These are phyloP conservation scores for Plasmodium coatneyi DNA, from an alignment of 169 alveolate genomes.

Conservation along the genomic window DNA sequence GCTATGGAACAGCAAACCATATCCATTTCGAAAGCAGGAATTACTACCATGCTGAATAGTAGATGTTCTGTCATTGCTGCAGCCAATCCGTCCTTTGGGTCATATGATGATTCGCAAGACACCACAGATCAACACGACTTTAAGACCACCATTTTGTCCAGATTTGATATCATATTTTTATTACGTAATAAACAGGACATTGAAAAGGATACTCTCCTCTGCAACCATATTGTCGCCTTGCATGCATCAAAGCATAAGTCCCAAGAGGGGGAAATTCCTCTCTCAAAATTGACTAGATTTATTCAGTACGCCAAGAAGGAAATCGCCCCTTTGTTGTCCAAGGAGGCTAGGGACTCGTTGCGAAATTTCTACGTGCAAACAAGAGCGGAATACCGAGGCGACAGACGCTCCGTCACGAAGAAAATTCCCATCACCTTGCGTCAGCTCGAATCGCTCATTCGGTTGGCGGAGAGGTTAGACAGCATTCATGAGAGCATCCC, in stretches of 20 bases:
- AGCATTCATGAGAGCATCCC: neutral
- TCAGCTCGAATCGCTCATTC: constrained; percentile 98
- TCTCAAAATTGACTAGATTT: constrained; percentile 79
- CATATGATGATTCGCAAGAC: constrained; percentile 96
- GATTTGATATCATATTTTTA: constrained; percentile 98
- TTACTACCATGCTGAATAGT: constrained; percentile 97
- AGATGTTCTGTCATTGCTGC: constrained; percentile 99
- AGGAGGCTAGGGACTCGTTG: constrained; percentile 95
- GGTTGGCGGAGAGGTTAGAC: constrained; percentile 93
- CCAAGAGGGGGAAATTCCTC: constrained; percentile 75
- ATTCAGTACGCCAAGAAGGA: constrained; percentile 86
- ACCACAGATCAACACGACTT: constrained; percentile 98
- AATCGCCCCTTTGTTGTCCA: constrained; percentile 94
- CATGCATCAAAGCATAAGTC: constrained; percentile 79
- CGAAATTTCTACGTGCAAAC: constrained; percentile 96
- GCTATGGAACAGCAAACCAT: constrained; percentile 99
- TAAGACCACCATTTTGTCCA: constrained; percentile 95
- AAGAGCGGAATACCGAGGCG: constrained; percentile 89
- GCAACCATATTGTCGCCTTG: constrained; percentile 83
- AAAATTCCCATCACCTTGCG: constrained; percentile 98
- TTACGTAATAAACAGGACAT: constrained; percentile 96
- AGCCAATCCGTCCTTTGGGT: constrained; percentile 99
- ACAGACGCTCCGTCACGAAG: constrained; percentile 85
- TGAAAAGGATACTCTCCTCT: constrained; percentile 90
- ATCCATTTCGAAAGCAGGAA: constrained; percentile 99